phyloP scores from a whole-genome alignment of 441 rosid species.

The Gossypium laxum region DNA sequence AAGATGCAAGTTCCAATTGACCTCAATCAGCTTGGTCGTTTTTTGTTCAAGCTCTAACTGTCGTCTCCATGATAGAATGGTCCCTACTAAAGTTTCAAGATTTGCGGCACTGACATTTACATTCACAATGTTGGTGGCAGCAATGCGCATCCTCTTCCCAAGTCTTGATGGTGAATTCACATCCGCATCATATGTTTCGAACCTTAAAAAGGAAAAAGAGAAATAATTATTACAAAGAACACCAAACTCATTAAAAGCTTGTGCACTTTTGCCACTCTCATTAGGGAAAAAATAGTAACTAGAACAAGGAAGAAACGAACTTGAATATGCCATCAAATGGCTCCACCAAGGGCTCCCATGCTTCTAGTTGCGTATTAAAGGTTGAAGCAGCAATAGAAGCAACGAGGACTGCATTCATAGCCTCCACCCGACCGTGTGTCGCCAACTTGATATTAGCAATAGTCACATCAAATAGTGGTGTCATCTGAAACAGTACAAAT shows the following conservation, averaged over 20 bases:
- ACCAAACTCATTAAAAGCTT: conserved; percentile 7
- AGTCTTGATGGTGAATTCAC: conserved; percentile 44
- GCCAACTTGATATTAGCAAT: conserved; percentile 91
- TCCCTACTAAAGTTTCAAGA: conserved; percentile 69
- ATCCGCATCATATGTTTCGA: conserved; percentile 75
- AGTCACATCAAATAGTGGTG: conserved; percentile 82
- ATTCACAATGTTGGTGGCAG: conserved; percentile 77
- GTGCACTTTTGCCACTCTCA: conserved; percentile 3
- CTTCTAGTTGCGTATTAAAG: conserved; percentile 86
- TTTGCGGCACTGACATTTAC: conserved; percentile 82
- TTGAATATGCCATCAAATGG: conserved; percentile 99
- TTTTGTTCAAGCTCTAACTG: conserved; percentile 81
- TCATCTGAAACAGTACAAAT: conserved; percentile 57
- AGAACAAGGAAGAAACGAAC: conserved; percentile 33
- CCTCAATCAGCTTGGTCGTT: conserved; percentile 69
- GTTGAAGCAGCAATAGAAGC: conserved; percentile 94
- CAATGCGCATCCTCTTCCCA: conserved; percentile 79
- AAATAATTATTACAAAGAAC: conserved; percentile 13
- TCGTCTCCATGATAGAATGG: conserved; percentile 84
- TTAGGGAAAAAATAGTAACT: conserved; percentile 9
- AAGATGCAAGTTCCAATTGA: conserved; percentile 21
- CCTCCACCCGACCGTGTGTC: conserved; percentile 85
- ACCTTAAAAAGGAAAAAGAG: conserved; percentile 37
- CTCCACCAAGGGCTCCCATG: conserved; percentile 98
- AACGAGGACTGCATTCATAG: conserved; percentile 93